A percentile compares a stretch with the other conserved stretches of the same genome.
phyloP scores from a whole-genome alignment of 2,329 filamentous ascomycete species.

The Hymenoscyphus fraxineus region DNA sequence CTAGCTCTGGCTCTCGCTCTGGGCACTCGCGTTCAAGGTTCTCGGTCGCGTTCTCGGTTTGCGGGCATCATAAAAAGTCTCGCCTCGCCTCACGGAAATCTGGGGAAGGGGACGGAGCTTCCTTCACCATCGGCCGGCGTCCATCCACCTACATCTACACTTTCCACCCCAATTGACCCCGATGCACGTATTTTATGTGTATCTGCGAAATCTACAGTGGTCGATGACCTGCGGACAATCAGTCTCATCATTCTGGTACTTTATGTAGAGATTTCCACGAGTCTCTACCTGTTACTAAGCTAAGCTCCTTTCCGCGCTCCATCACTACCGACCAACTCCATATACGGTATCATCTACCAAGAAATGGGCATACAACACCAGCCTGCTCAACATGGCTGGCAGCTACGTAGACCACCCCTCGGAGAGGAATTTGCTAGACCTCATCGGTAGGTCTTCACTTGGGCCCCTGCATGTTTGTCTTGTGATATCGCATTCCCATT shows the following conservation, averaged over 20 bases:
- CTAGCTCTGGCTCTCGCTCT: not conserved
- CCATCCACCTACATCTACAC: not conserved
- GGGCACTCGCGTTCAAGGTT: not conserved
- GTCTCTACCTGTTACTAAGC: not conserved
- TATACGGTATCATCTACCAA: not conserved
- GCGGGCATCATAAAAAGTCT: not conserved
- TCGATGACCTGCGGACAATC: not conserved
- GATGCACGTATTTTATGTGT: not conserved
- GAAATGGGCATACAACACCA: not conserved
- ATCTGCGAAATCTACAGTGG: not conserved
- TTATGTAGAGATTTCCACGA: not conserved
- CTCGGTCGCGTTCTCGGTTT: constrained; percentile 1
- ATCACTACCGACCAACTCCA: not conserved
- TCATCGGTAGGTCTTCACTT: not conserved
- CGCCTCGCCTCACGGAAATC: not conserved
- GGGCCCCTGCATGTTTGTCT: not conserved
- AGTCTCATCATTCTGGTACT: not conserved
- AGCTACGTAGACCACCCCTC: not conserved
- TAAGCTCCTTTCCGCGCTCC: not conserved
- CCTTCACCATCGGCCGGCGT: not conserved
- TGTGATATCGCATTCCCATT: not conserved
- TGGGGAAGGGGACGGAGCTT: not conserved
- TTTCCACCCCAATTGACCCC: not conserved
- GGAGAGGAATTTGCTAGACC: not conserved
- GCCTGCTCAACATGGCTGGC: not conserved